These are phyloP conservation scores for Claviceps sp. DNA, from an alignment of 2,329 filamentous ascomycete species.

Conservation along the genomic window DNA sequence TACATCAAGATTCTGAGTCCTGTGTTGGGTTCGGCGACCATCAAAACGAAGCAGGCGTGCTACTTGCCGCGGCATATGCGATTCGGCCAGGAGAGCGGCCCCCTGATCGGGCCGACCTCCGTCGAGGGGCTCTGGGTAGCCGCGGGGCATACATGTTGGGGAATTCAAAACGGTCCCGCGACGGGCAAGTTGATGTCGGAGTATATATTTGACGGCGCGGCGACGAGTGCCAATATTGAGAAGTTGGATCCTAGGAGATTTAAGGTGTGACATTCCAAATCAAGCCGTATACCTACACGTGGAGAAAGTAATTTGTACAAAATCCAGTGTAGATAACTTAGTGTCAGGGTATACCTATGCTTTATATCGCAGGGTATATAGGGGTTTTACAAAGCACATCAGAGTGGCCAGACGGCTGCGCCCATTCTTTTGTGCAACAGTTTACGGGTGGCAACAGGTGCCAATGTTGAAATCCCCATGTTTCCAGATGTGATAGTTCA, in stretches of 20 bases:
- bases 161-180: slow-evolving; percentile 87
- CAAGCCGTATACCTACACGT: not conserved
- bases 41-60: slow-evolving; percentile 75
- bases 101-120: slow-evolving; percentile 64
- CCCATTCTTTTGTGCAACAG: no score
- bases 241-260: slow-evolving; percentile 55
- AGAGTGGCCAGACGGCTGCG: no score
- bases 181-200: slow-evolving; percentile 75
- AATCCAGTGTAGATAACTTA: no score
- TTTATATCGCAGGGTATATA: no score
- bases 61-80: slow-evolving; percentile 71
- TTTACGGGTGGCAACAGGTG: no score
- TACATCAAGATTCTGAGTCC: slow-evolving; percentile 57
- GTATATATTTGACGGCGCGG: slow-evolving; percentile 59
- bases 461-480: no score
- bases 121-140: slow-evolving; percentile 68
- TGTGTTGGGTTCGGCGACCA: slow-evolving; percentile 51
- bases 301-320: no score
- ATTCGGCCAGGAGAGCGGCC: slow-evolving; percentile 47
- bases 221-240: slow-evolving; percentile 52
- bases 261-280: slow-evolving; percentile 26
- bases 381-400: no score
- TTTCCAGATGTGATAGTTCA: no score
- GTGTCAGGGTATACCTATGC: no score
- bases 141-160: slow-evolving; percentile 92